phyloP scores from a whole-genome alignment of 306 rosid species.

The Prunus mongolica region DNA sequence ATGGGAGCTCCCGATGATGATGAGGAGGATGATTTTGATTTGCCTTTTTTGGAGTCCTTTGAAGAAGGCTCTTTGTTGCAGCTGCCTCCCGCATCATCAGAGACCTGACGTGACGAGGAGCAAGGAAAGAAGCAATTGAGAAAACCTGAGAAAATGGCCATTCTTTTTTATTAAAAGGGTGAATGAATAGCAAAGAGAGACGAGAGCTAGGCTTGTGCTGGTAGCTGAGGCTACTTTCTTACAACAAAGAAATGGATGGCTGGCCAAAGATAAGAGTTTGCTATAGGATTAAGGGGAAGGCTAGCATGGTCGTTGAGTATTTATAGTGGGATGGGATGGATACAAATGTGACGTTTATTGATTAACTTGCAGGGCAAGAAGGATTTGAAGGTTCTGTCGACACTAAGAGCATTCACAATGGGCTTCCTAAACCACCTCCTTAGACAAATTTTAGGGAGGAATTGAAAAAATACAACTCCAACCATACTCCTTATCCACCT shows the following conservation, averaged over 20 bases:
- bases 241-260: not conserved
- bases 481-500: no score
- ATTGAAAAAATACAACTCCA: no score
- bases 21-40: not conserved
- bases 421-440: no score
- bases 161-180: not conserved
- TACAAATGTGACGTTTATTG: not conserved
- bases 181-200: no score
- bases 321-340: not conserved
- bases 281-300: not conserved
- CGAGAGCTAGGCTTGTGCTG: not conserved
- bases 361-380: not conserved
- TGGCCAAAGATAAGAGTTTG: not conserved
- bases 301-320: not conserved
- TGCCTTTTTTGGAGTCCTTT: not conserved
- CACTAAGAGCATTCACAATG: not conserved
- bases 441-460: no score
- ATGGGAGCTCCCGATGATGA: constrained; percentile 10
- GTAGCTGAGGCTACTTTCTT: not conserved
- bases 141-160: not conserved
- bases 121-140: not conserved
- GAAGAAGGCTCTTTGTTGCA: not conserved
- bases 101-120: not conserved
- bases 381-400: not conserved
- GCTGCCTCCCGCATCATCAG: not conserved